A percentile compares a stretch with the other conserved stretches of the same genome.
Evolutionary conservation across 169 alveolate species (phyloP).

Genomic region (Hepatocystis sp.): DNA sequence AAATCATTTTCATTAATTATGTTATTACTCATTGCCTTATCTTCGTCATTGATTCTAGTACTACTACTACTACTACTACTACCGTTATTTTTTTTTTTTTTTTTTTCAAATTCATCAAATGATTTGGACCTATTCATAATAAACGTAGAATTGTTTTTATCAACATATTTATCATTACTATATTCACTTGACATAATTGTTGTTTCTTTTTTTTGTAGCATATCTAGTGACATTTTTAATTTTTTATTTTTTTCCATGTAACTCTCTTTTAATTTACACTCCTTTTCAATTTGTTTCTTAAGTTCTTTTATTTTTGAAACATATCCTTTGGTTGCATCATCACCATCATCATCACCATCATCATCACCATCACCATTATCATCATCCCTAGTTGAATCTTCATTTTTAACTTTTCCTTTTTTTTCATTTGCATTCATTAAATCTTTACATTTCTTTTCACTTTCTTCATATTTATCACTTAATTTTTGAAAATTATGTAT

Average conservation of each 20-base stretch:
- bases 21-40: too few relatives aligned
- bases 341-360: background rate
- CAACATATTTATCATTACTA: slow-evolving; percentile 6
- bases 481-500: slow-evolving; percentile 68
- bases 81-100: slow-evolving; percentile 32
- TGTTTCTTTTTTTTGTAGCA: slow-evolving; percentile 31
- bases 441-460: slow-evolving; percentile 35
- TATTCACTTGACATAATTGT: slow-evolving; percentile 15
- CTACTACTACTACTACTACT: too few relatives aligned
- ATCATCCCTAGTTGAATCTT: background rate
- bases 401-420: background rate
- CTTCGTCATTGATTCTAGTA: too few relatives aligned
- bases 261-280: slow-evolving; percentile 28
- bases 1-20: slow-evolving; percentile 39
- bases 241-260: slow-evolving; percentile 57
- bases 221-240: slow-evolving; percentile 24
- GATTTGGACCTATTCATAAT: slow-evolving; percentile 27
- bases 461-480: slow-evolving; percentile 48
- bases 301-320: slow-evolving; percentile 20
- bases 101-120: slow-evolving; percentile 57
- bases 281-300: slow-evolving; percentile 37
- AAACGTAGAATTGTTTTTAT: slow-evolving; percentile 8
- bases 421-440: slow-evolving; percentile 18
- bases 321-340: slow-evolving; percentile 1
- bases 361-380: background rate